Base-by-base conservation (phyloP, 2,329 filamentous ascomycete species). In the Sclerotinia subarctica region DNA sequence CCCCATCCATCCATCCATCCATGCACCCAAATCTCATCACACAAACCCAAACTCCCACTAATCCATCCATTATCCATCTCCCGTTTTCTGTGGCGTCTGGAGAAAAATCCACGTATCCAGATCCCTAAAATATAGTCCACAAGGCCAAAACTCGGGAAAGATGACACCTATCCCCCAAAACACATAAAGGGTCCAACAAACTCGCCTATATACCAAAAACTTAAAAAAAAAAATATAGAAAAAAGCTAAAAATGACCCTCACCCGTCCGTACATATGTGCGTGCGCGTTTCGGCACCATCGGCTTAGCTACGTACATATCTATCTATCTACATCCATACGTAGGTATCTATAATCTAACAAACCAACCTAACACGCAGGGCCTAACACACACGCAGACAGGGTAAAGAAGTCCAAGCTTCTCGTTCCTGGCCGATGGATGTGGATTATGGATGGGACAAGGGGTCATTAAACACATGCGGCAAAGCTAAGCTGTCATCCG, bases 381-480 rank as follows among this genome's bases (percentile, higher is more conserved):
- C 2, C 10, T 38, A 38, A 11, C 10, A 38, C 19, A 11, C 10
- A 38, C 19, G 32, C 29, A 29, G 21, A 17, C 29, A 29, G 32
- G 32, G 52, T 35, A 19, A n/a, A 7, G 15, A 35, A 29, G 54
- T 42, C 54, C 54, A 57, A 57, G 54, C 54, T 57, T 57, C 54
- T 57, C n/a, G 54, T 57, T 57, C 54, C 54, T 57, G 54, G 54
- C 32, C 42, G 54, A 24, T 57, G 54, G 38, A 42, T 42, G 1
- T 35, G 7, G 3, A 35, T 35, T 6, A 24, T 56, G 53, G 7
- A 38, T 38, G 13, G 54, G 15, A 13, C 32, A 57, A 57, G 11
- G 54, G 32, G 54, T 56, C 29, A 17, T 11, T 10, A 19, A 54
- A 13, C 19, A 42, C 15, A 42, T 54, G 29, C 29, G 29, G 19